phyloP scores from a whole-genome alignment of 805 yeast genomes.

The Nakazawaea ambrosiae region DNA sequence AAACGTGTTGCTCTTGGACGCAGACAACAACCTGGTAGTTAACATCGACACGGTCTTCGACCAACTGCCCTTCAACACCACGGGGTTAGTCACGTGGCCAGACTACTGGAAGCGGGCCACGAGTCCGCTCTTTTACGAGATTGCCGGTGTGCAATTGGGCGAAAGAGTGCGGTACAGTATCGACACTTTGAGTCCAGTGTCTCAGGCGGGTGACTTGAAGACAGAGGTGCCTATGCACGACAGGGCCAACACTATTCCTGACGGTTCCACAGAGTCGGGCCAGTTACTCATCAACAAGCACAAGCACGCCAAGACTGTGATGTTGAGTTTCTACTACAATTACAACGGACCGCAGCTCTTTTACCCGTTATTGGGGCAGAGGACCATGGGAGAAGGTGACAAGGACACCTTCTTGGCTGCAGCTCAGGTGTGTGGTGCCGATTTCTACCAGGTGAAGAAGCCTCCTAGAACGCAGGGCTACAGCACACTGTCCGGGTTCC shows the following conservation, averaged over 20 bases:
- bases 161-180: constrained; percentile 23
- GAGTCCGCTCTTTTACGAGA: constrained; percentile 39
- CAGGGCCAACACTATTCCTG: constrained; percentile 44
- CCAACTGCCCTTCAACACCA: constrained; percentile 43
- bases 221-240: constrained; percentile 38
- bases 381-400: constrained; percentile 49
- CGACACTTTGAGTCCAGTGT: constrained; percentile 20
- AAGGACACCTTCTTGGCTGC: constrained; percentile 55
- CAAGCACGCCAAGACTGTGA: constrained; percentile 38
- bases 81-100: constrained; percentile 53
- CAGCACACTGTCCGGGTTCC: constrained; percentile 23
- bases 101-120: constrained; percentile 55
- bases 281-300: constrained; percentile 43
- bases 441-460: constrained; percentile 43
- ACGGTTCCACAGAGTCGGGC: constrained; percentile 50
- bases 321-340: constrained; percentile 46
- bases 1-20: constrained; percentile 42
- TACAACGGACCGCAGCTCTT: constrained; percentile 42
- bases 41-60: constrained; percentile 47
- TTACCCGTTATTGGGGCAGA: constrained; percentile 41
- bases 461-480: constrained; percentile 45
- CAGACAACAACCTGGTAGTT: constrained; percentile 44
- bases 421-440: constrained; percentile 33
- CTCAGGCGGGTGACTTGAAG: constrained; percentile 5
- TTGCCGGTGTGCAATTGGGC: constrained; percentile 33